A percentile compares a stretch with the other conserved stretches of the same genome.
Conservation (phyloP, 441 rosid genomes). For the Gossypium trilobum region DNA sequence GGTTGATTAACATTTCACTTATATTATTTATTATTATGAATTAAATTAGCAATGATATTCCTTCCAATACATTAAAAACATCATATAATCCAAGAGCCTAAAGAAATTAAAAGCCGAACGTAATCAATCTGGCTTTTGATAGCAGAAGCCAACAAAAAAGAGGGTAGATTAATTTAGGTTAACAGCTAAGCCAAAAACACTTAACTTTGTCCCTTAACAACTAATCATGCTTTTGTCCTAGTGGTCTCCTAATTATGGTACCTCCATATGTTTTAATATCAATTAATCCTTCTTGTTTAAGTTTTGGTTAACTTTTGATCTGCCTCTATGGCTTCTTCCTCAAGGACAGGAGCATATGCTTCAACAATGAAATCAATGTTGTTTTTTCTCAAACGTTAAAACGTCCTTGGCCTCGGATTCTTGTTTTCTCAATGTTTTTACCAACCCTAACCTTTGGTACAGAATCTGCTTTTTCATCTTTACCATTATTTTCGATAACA, state of each 20-base stretch:
- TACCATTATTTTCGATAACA: not conserved
- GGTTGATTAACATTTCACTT: not conserved
- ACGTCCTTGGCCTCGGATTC: conserved; percentile 8
- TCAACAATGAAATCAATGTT: not conserved
- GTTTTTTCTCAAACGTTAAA: not conserved
- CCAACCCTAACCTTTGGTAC: not conserved
- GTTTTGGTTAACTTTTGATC: not conserved
- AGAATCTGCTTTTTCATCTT: not conserved
- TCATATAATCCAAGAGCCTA: not conserved
- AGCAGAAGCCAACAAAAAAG: not conserved
- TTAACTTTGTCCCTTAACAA: not conserved
- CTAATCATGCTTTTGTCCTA: conserved; percentile 3
- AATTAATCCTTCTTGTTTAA: not conserved
- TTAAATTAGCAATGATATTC: not conserved
- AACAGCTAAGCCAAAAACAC: not conserved
- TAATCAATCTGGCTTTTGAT: not conserved
- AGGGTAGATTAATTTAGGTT: not conserved
- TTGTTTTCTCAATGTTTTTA: not conserved
- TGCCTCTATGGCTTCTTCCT: not conserved
- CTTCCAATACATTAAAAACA: not conserved
- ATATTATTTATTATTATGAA: not conserved
- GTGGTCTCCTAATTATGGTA: not conserved
- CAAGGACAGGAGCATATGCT: not conserved
- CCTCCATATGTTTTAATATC: not conserved
- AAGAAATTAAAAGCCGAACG: not conserved